These are phyloP conservation scores for Penicillium atrosanguineum DNA, from an alignment of 495 filamentous ascomycete species.

Conservation along the genomic window DNA sequence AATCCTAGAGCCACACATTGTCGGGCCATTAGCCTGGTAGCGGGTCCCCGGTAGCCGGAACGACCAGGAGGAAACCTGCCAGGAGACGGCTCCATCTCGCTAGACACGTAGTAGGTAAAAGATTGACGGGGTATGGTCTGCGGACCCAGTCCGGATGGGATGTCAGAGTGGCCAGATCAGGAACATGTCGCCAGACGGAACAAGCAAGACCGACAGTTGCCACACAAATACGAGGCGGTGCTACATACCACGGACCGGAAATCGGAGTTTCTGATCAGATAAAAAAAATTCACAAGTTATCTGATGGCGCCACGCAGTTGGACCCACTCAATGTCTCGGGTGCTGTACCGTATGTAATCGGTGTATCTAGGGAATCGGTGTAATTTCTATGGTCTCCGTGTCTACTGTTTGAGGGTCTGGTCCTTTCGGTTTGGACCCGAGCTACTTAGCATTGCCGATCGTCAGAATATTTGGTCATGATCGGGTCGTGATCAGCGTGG, in stretches of 20 bases:
- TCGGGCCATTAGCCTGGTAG: neutral
- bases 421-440: conserved; percentile 2
- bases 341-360: neutral
- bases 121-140: conserved; percentile 8
- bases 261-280: conserved; percentile 25
- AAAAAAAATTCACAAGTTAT: conserved; percentile 29
- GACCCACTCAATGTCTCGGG: conserved; percentile 20
- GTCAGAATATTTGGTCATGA: neutral
- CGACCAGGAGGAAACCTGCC: neutral
- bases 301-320: conserved; percentile 31
- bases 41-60: conserved; percentile 6
- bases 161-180: neutral
- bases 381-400: too few relatives aligned
- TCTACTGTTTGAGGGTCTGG: neutral
- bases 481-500: neutral
- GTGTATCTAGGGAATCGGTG: neutral
- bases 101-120: conserved; percentile 5
- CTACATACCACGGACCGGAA: neutral
- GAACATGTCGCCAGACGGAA: conserved; percentile 2
- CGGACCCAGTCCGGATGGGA: neutral
- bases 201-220: neutral
- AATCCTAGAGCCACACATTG: neutral
- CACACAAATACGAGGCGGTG: neutral
- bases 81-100: conserved; percentile 2
- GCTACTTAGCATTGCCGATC: neutral